Conservation (phyloP, 192 early-diverging fungal species). For the Kappamyces sp. region DNA sequence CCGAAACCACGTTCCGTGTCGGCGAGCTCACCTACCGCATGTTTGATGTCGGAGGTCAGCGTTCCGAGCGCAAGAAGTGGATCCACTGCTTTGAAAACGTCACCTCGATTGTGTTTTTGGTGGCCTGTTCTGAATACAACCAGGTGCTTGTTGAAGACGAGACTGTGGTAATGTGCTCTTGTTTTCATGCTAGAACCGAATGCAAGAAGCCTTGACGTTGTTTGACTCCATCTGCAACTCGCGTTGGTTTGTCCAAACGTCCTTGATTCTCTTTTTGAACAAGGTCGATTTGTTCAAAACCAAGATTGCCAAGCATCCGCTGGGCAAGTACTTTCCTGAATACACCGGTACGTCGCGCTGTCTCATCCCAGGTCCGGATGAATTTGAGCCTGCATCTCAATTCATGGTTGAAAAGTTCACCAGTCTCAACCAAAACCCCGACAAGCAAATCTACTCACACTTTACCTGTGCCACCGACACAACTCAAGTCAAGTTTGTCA, state of each 20-base stretch:
- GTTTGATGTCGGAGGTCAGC: conserved; percentile 98
- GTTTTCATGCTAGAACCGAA: conserved; percentile 61
- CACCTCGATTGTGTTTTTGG: conserved; percentile 91
- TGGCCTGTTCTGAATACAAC: conserved; percentile 94
- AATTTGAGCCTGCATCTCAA: conserved; percentile 39
- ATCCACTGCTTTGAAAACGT: conserved; percentile 98
- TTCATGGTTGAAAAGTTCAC: conserved; percentile 43
- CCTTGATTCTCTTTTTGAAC: conserved; percentile 98
- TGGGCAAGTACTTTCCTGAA: conserved; percentile 87
- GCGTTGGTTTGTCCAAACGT: conserved; percentile 93
- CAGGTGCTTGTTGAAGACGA: conserved; percentile 94
- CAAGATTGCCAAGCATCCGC: conserved; percentile 77
- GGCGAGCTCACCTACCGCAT: conserved; percentile 90
- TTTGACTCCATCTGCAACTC: conserved; percentile 98
- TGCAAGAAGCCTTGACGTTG: conserved; percentile 92
- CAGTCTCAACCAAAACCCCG: conserved; percentile 34
- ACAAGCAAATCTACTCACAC: conserved; percentile 52
- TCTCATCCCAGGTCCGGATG: conserved; percentile 30
- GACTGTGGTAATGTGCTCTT: conserved; percentile 59
- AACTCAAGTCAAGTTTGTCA: conserved; percentile 46
- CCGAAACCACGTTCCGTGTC: conserved; percentile 88
- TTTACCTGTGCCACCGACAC: conserved; percentile 62
- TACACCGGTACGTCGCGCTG: conserved; percentile 40
- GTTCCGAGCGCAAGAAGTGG: conserved; percentile 98
- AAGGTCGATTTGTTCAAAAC: conserved; percentile 95